A percentile compares a stretch with the other conserved stretches of the same genome.
Evolutionary conservation across 73 alveolate genomes (phyloP).

Genomic region (Tetrahymena elliotti): DNA sequence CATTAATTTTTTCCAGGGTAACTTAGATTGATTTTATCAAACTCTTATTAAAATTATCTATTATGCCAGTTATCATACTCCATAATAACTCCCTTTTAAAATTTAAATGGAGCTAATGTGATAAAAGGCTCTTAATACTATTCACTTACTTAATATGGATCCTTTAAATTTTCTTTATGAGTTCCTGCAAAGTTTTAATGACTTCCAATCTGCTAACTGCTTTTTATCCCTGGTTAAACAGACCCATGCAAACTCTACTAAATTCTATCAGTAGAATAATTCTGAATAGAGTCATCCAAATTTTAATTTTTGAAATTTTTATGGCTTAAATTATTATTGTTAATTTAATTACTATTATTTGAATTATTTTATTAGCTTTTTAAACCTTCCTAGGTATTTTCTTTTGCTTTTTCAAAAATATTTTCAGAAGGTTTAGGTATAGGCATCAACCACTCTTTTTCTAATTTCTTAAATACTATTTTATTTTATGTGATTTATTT

Average conservation of each 20-base stretch:
- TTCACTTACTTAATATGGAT: background rate
- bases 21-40: background rate
- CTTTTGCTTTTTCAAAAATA: background rate
- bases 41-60: background rate
- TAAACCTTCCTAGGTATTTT: background rate
- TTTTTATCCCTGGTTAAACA: background rate
- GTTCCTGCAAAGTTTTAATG: background rate
- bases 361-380: background rate
- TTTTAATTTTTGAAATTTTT: too few species aligned
- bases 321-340: background rate
- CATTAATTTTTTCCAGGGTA: background rate
- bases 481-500: background rate
- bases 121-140: background rate
- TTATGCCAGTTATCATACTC: background rate
- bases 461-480: background rate
- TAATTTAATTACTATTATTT: too few species aligned
- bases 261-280: background rate
- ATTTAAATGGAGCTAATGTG: background rate
- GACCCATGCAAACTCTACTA: background rate
- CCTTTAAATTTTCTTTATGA: background rate
- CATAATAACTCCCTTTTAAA: background rate
- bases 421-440: background rate
- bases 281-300: background rate
- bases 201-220: background rate
- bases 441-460: background rate